Conservation (phyloP, 306 rosid species). For the Corylus americana region DNA sequence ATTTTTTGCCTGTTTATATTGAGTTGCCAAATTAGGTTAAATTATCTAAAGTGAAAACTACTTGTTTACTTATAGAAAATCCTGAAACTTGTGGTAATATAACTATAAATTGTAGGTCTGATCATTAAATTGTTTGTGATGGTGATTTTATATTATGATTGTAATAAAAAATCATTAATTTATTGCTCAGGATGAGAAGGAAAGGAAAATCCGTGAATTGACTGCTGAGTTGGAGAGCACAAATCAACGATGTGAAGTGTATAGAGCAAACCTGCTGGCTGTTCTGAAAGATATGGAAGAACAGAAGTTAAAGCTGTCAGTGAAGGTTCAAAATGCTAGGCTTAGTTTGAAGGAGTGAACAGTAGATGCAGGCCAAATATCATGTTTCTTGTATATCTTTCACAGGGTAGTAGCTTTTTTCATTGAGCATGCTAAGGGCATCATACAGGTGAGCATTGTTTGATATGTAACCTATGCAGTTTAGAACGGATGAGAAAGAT, state of each 20-base stretch:
- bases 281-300: constrained; percentile 94
- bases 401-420: not conserved
- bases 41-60: not conserved
- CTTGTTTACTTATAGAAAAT: not conserved
- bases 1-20: not conserved
- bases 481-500: too few relatives aligned
- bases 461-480: not conserved
- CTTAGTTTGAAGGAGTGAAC: constrained; percentile 82
- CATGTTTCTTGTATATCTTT: not conserved
- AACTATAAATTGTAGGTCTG: too few relatives aligned
- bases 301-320: constrained; percentile 83
- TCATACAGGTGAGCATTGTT: not conserved
- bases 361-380: constrained; percentile 11
- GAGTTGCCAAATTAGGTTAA: not conserved
- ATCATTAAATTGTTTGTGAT: too few relatives aligned
- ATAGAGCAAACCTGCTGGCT: constrained; percentile 76
- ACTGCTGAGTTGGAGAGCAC: constrained; percentile 67
- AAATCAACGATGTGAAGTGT: constrained; percentile 84
- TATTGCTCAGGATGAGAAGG: constrained; percentile 63
- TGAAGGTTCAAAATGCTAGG: constrained; percentile 93
- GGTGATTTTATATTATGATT: too few relatives aligned
- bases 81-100: too few relatives aligned
- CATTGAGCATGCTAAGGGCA: not conserved
- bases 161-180: constrained; percentile 4
- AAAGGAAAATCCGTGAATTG: constrained; percentile 73